These are phyloP conservation scores for Cytospora piceae DNA, from an alignment of 2,329 filamentous ascomycete genomes.

Conservation along the genomic window DNA sequence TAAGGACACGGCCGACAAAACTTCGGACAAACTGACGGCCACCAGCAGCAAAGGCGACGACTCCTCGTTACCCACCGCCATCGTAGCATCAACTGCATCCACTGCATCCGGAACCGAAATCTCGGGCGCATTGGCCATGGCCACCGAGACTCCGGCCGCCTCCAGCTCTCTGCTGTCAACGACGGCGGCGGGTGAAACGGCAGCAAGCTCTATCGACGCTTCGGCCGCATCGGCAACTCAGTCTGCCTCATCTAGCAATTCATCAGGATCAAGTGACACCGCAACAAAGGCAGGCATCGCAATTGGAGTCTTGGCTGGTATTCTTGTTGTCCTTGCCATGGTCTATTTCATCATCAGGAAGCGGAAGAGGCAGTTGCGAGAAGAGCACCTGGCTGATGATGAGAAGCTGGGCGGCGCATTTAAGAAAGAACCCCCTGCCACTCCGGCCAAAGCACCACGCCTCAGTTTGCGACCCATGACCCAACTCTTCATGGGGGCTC, in stretches of 20 bases:
- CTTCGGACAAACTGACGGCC: constrained; percentile 5
- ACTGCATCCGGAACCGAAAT: neutral
- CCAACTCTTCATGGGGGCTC: constrained; percentile 71
- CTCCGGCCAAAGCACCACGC: constrained; percentile 67
- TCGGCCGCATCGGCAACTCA: constrained; percentile 32
- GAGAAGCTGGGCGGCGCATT: constrained; percentile 63
- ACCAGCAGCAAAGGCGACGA: neutral
- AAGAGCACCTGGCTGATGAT: constrained; percentile 58
- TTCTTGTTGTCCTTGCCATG: constrained; percentile 68
- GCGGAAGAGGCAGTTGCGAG: constrained; percentile 68
- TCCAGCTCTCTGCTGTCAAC: neutral
- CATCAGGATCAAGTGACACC: constrained; percentile 35
- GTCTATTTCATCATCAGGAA: constrained; percentile 72
- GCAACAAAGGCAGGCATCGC: constrained; percentile 78
- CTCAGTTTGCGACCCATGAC: constrained; percentile 85
- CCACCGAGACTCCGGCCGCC: neutral
- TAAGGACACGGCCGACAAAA: constrained; percentile 22
- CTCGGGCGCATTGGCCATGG: constrained; percentile 10
- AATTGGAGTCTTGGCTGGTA: constrained; percentile 74
- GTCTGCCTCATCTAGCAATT: constrained; percentile 34
- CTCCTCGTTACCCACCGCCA: constrained; percentile 12
- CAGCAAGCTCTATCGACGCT: constrained; percentile 6
- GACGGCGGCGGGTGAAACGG: neutral
- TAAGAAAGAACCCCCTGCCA: constrained; percentile 43
- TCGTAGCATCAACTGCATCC: constrained; percentile 6